Percentiles rank a stretch among this genome's conserved stretches.
phyloP scores from a whole-genome alignment of 371 early-diverging fungal genomes.

The Nematocida major region DNA sequence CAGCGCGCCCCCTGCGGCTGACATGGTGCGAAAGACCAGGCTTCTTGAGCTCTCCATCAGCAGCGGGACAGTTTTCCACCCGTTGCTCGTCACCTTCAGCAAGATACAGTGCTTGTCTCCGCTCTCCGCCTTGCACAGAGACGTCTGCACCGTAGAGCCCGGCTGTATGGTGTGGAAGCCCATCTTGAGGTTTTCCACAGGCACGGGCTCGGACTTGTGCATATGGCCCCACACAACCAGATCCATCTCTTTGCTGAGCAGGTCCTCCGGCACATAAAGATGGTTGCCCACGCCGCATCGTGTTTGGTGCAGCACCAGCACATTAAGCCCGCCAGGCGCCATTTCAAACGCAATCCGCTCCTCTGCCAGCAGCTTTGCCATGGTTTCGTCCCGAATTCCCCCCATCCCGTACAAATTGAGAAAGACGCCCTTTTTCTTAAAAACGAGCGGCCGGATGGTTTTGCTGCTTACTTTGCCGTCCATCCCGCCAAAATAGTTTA shows the following conservation, averaged over 20 bases:
- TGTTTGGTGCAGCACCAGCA: slow-evolving; percentile 81
- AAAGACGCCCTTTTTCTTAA: slow-evolving; percentile 72
- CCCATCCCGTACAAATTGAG: slow-evolving; percentile 87
- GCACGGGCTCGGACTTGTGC: slow-evolving; percentile 73
- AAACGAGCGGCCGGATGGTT: slow-evolving; percentile 71
- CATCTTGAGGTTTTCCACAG: slow-evolving; percentile 68
- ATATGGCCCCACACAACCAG: slow-evolving; percentile 95
- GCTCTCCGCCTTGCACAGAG: slow-evolving; percentile 80
- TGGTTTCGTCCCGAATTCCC: slow-evolving; percentile 81
- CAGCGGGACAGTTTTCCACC: slow-evolving; percentile 66
- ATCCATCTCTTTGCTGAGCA: slow-evolving; percentile 74
- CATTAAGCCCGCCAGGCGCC: slow-evolving; percentile 68
- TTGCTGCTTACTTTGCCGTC: slow-evolving; percentile 70
- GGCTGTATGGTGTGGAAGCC: slow-evolving; percentile 78
- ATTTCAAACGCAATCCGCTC: slow-evolving; percentile 72
- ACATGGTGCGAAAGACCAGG: slow-evolving; percentile 68
- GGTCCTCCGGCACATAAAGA: slow-evolving; percentile 78
- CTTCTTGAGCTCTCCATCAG: slow-evolving; percentile 76
- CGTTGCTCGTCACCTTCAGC: slow-evolving; percentile 15
- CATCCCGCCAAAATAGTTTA: slow-evolving; percentile 87
- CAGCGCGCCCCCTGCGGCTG: slow-evolving; percentile 37
- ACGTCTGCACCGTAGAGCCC: slow-evolving; percentile 89
- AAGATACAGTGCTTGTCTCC: slow-evolving; percentile 69
- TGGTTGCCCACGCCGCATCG: slow-evolving; percentile 68
- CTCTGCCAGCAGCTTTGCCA: slow-evolving; percentile 74